Conservation (phyloP, 2,329 filamentous ascomycete species). For the Ascocoryne sarcoides region DNA sequence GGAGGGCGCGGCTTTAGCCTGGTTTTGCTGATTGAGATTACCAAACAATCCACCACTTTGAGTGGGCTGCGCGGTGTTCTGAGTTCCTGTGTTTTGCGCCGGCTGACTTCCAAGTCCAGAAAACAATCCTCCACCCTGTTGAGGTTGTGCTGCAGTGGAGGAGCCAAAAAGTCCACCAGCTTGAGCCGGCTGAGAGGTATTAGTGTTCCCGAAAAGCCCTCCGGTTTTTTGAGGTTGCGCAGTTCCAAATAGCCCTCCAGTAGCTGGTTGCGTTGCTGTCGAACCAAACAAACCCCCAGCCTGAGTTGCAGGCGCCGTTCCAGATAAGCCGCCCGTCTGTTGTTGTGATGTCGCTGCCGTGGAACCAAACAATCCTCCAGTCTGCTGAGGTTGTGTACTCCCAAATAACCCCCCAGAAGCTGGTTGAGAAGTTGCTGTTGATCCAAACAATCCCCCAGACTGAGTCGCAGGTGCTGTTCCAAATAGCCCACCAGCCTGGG, state of each 20-base stretch:
- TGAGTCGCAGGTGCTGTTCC: constrained; percentile 20
- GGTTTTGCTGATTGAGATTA: constrained; percentile 19
- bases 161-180: constrained; percentile 22
- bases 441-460: constrained; percentile 28
- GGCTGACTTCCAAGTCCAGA: constrained; percentile 8
- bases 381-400: constrained; percentile 15
- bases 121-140: constrained; percentile 19
- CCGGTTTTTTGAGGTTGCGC: constrained; percentile 19
- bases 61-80: constrained; percentile 15
- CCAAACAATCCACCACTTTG: constrained; percentile 18
- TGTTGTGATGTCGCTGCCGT: constrained; percentile 11
- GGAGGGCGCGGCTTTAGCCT: constrained; percentile 23
- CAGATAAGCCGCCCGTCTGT: constrained; percentile 25
- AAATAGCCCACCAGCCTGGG: constrained; percentile 27
- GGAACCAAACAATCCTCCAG: constrained; percentile 21
- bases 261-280: constrained; percentile 15
- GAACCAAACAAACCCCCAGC: constrained; percentile 29
- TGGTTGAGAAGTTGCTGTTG: constrained; percentile 17
- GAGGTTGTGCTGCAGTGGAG: constrained; percentile 12
- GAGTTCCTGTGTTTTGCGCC: constrained; percentile 14
- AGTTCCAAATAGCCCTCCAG: constrained; percentile 27
- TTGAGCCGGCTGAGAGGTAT: constrained; percentile 16
- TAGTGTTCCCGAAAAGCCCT: constrained; percentile 18
- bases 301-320: constrained; percentile 14
- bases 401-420: constrained; percentile 27